Percentiles rank a stretch among this genome's conserved stretches.
phyloP scores from a whole-genome alignment of 805 yeast genomes.

The Dipodascopsis tothii region DNA sequence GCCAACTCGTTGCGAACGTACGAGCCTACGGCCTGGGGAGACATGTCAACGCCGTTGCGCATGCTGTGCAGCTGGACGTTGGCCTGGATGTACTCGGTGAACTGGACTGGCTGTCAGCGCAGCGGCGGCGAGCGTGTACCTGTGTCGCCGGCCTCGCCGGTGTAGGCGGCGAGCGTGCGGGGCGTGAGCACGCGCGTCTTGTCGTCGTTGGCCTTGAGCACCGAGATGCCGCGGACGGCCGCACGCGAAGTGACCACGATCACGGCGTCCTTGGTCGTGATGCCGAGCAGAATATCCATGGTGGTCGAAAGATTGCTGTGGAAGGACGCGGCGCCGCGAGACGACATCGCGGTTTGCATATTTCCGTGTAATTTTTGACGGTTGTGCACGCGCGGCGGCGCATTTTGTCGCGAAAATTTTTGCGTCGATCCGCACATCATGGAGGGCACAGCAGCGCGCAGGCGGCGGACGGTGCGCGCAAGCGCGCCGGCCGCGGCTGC shows the following conservation, averaged over 20 bases:
- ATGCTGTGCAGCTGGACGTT: slow-evolving; percentile 81
- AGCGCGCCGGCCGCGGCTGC: slow-evolving; percentile 2
- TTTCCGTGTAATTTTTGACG: no score
- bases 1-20: slow-evolving; percentile 86
- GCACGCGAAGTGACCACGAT: slow-evolving; percentile 92
- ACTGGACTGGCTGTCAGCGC: slow-evolving; percentile 37
- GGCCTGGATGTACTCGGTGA: slow-evolving; percentile 90
- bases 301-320: no score
- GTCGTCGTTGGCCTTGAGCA: slow-evolving; percentile 69
- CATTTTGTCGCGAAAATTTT: no score
- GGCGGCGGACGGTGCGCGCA: no score
- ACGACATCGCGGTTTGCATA: no score
- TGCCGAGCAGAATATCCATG: slow-evolving; percentile 90
- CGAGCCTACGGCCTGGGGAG: slow-evolving; percentile 79
- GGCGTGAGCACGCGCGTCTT: slow-evolving; percentile 69
- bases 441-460: no score
- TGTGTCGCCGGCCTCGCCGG: slow-evolving; percentile 96
- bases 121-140: slow-evolving; percentile 25
- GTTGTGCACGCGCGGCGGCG: no score
- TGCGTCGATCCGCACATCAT: no score
- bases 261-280: slow-evolving; percentile 71
- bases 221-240: slow-evolving; percentile 80
- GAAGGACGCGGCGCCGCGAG: no score
- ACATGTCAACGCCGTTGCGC: slow-evolving; percentile 73
- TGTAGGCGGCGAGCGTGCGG: slow-evolving; percentile 75